Conservation (phyloP, 805 yeast genomes). For the Nakazawaea ernobii region DNA sequence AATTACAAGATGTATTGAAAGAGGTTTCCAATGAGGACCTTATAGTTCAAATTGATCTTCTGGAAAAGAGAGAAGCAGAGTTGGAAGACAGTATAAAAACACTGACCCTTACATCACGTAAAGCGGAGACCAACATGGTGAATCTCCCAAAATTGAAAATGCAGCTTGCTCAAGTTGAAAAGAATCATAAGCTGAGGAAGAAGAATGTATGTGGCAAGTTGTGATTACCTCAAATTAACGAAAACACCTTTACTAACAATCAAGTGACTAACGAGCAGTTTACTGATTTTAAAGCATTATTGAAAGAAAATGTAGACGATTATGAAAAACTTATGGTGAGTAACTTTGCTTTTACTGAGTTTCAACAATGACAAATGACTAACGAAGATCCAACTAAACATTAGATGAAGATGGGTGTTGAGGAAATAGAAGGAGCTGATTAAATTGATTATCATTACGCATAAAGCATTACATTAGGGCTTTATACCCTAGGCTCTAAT, state of each 20-base stretch:
- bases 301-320: slow-evolving; percentile 14
- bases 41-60: slow-evolving; percentile 4
- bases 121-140: not conserved
- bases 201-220: slow-evolving; percentile 1
- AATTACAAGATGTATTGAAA: slow-evolving; percentile 5
- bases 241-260: not conserved
- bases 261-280: slow-evolving; percentile 6
- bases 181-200: not conserved
- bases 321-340: slow-evolving; percentile 11
- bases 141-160: not conserved
- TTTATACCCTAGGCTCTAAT: not conserved
- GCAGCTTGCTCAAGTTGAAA: not conserved
- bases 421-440: not conserved
- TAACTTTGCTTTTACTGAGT: not conserved
- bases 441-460: not conserved
- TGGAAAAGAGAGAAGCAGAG: slow-evolving; percentile 1
- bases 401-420: not conserved
- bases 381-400: not conserved
- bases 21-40: not conserved
- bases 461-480: not conserved
- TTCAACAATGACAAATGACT: not conserved
- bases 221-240: not conserved
- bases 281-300: slow-evolving; percentile 3
- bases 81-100: not conserved
- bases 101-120: not conserved